Evolutionary conservation across 805 yeast genomes (phyloP).

Genomic region (Crinitomyces ghanaensis): DNA sequence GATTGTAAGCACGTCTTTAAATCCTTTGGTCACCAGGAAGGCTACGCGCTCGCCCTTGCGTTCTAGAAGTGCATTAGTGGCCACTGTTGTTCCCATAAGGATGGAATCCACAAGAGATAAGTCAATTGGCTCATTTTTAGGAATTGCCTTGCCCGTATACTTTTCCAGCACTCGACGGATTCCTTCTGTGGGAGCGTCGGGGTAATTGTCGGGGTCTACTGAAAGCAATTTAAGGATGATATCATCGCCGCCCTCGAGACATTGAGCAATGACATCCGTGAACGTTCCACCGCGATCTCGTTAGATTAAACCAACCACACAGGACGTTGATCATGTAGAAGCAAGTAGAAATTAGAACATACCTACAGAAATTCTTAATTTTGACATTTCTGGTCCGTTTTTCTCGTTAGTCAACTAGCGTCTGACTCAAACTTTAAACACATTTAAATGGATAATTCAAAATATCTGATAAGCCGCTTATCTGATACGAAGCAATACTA

Average conservation of each 20-base stretch:
- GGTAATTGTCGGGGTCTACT: constrained; percentile 78
- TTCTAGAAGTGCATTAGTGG: constrained; percentile 88
- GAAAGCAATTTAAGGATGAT: constrained; percentile 68
- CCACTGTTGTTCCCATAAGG: constrained; percentile 91
- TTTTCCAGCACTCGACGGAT: constrained; percentile 65
- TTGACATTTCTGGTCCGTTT: too few species aligned
- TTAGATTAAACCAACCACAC: neutral
- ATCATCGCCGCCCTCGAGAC: constrained; percentile 39
- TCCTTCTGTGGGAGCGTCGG: constrained; percentile 90
- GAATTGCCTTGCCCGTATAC: constrained; percentile 41
- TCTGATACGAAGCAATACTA: too few species aligned
- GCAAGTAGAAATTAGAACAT: neutral
- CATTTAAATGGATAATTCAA: too few species aligned
- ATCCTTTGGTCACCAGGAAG: constrained; percentile 77
- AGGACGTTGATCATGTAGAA: neutral
- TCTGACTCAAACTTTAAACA: too few species aligned
- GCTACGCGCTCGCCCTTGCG: constrained; percentile 88
- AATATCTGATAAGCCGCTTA: too few species aligned
- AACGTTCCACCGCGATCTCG: constrained; percentile 75
- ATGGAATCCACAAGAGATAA: constrained; percentile 44
- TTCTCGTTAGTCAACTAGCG: too few species aligned
- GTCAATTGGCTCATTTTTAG: constrained; percentile 50
- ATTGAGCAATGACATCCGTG: constrained; percentile 60
- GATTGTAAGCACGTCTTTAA: constrained; percentile 66
- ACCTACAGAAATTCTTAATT: neutral